A percentile compares a stretch with the other conserved stretches of the same genome.
Evolutionary conservation across 208 protist genomes (phyloP).

Genomic region (Trypanosoma caninum): DNA sequence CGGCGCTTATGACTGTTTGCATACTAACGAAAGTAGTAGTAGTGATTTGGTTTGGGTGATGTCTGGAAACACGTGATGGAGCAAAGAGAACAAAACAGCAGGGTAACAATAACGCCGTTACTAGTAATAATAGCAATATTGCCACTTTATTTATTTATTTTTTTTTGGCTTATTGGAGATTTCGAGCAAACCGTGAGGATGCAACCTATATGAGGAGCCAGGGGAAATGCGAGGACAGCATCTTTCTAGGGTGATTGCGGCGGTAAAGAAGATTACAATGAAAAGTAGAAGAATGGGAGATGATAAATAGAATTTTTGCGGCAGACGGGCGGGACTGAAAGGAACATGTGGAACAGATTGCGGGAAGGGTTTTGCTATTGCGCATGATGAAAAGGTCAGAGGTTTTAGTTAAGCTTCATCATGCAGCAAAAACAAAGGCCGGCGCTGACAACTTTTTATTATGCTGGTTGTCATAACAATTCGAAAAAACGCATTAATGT

Average conservation of each 20-base stretch:
- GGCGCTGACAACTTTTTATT: neutral
- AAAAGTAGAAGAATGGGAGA: neutral
- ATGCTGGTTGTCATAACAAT: neutral
- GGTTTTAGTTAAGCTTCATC: neutral
- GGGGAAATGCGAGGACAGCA: no score
- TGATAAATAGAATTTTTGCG: neutral
- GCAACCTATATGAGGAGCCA: no score
- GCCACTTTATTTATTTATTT: no score
- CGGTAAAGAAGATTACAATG: neutral
- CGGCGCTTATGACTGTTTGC: no score
- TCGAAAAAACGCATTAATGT: neutral
- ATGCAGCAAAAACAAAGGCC: neutral
- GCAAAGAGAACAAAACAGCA: no score
- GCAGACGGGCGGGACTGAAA: constrained; percentile 10
- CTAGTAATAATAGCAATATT: no score
- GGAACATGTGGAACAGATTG: neutral
- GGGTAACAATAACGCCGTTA: no score
- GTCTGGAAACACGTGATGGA: no score
- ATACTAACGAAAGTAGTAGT: no score
- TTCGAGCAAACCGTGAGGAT: no score
- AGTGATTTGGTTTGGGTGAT: no score
- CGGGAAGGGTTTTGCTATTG: constrained; percentile 1
- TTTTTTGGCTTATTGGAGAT: no score
- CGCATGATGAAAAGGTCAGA: constrained; percentile 2
- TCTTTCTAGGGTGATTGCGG: neutral